Percentiles rank a stretch among this genome's conserved stretches.
Evolutionary conservation across 257 asterid species (phyloP).

Genomic region (Solanum paucissectum): DNA sequence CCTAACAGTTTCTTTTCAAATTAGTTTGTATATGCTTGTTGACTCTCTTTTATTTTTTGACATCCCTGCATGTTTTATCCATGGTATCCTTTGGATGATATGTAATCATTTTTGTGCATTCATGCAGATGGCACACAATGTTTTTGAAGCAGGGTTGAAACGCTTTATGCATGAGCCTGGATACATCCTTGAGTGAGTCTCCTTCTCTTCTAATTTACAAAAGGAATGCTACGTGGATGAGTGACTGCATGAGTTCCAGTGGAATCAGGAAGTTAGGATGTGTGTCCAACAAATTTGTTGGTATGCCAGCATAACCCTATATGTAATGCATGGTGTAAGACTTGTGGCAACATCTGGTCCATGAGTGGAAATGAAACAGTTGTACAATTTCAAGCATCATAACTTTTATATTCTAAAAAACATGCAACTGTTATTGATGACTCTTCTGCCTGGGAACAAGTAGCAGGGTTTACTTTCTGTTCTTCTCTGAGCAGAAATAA

Average conservation of each 20-base stretch:
- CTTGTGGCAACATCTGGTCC: not conserved
- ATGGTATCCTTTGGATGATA: not conserved
- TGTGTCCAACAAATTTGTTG: not conserved
- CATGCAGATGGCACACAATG: slow-evolving; percentile 81
- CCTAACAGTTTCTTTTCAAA: not conserved
- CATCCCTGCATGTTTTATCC: not conserved
- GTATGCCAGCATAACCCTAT: not conserved
- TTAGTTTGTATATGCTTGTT: not conserved
- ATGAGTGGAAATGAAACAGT: not conserved
- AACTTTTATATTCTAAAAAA: not conserved
- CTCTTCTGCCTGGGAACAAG: not conserved
- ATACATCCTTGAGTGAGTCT: slow-evolving; percentile 89
- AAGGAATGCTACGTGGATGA: not conserved
- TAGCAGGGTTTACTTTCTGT: not conserved
- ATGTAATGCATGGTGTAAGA: not conserved
- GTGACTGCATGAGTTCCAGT: not conserved
- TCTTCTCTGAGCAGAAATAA: not conserved
- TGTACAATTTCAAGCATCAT: not conserved
- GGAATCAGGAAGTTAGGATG: not conserved
- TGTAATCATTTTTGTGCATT: not conserved
- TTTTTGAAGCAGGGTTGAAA: slow-evolving; percentile 87
- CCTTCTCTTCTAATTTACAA: not conserved
- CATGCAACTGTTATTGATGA: not conserved
- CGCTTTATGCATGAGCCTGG: slow-evolving; percentile 97
- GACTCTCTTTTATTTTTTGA: not conserved